Percentiles rank a stretch among this genome's conserved stretches.
These are phyloP conservation scores for Suaeda aralocaspica DNA, from an alignment of 148 eudicot genomes.

Conservation along the genomic window DNA sequence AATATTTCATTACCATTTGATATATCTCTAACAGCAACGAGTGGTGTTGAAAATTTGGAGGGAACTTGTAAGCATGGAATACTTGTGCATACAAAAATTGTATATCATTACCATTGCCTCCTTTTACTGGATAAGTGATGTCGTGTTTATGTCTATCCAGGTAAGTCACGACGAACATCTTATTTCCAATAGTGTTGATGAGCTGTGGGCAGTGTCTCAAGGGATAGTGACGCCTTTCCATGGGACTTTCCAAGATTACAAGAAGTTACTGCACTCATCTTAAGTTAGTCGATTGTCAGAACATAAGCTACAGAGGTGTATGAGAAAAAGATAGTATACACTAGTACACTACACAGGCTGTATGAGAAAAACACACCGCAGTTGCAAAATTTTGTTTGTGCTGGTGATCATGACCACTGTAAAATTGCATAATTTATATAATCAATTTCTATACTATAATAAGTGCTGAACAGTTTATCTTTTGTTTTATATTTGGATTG, in stretches of 20 bases:
- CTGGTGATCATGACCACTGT: background rate
- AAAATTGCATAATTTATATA: background rate
- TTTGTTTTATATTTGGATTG: background rate
- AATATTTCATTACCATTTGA: background rate
- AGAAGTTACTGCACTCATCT: conserved; percentile 71
- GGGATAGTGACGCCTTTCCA: conserved; percentile 73
- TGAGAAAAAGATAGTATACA: background rate
- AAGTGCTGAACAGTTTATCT: background rate
- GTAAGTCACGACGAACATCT: conserved; percentile 98
- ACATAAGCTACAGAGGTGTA: background rate
- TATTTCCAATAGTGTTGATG: conserved; percentile 95
- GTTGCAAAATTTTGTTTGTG: conserved; percentile 2
- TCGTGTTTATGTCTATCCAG: conserved; percentile 34
- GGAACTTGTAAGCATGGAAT: background rate
- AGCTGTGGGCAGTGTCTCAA: conserved; percentile 93
- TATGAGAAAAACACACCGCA: background rate
- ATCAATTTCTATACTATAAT: background rate
- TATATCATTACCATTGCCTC: too few relatives aligned
- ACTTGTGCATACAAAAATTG: background rate
- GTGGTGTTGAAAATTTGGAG: background rate
- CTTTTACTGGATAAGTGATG: conserved; percentile 8
- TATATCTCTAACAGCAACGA: background rate
- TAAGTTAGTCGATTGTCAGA: conserved; percentile 1
- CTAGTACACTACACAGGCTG: too few relatives aligned
- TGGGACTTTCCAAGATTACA: conserved; percentile 93